These are phyloP conservation scores for Bipolaris zeicola DNA, from an alignment of 2,329 filamentous ascomycete species.

Conservation along the genomic window DNA sequence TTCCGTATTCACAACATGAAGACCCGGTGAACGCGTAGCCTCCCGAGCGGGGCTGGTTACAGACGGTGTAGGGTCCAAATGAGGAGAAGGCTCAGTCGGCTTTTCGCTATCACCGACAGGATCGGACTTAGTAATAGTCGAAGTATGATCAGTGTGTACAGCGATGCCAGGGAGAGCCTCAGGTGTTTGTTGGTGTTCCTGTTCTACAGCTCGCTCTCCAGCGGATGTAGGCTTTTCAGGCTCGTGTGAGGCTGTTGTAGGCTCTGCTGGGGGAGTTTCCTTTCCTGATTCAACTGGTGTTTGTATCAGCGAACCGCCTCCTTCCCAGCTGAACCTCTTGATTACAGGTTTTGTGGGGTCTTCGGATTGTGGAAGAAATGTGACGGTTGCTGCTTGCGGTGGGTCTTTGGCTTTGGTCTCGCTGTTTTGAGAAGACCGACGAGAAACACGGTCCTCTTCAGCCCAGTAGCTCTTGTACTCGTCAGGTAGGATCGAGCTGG, in stretches of 20 bases:
- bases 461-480: constrained; percentile 73
- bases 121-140: constrained; percentile 31
- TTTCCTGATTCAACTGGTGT: constrained; percentile 19
- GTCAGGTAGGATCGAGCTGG: constrained; percentile 67
- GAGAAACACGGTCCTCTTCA: constrained; percentile 52
- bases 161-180: constrained; percentile 31
- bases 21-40: constrained; percentile 35
- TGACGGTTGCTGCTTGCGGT: constrained; percentile 9
- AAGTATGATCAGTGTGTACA: constrained; percentile 36
- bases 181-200: constrained; percentile 23
- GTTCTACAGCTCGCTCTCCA: constrained; percentile 23
- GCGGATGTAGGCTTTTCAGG: constrained; percentile 16
- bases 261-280: constrained; percentile 14
- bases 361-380: constrained; percentile 17
- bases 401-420: constrained; percentile 25
- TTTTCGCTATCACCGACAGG: constrained; percentile 26
- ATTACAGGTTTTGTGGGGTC: constrained; percentile 26
- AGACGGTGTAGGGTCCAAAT: constrained; percentile 20
- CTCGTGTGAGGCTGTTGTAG: constrained; percentile 13
- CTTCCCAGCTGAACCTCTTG: constrained; percentile 45
- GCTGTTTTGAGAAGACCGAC: constrained; percentile 37
- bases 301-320: constrained; percentile 17
- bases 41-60: constrained; percentile 28
- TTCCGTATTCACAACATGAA: constrained; percentile 54
- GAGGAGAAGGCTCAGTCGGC: constrained; percentile 20